Conservation (phyloP, 2,329 filamentous ascomycete species). For the Plenodomus biglobosus region DNA sequence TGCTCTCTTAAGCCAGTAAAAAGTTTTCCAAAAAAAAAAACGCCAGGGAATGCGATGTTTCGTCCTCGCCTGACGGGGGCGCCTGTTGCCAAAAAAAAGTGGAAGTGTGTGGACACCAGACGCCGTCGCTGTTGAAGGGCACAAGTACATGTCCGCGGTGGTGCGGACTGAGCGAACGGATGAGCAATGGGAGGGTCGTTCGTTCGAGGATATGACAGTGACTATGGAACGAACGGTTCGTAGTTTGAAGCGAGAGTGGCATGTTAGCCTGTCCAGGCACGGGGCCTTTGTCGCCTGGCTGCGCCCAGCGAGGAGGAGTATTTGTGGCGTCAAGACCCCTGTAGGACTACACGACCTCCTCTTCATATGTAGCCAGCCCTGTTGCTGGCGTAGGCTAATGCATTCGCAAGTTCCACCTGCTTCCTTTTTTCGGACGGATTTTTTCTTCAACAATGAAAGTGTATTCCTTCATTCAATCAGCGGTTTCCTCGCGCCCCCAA, state of each 20-base stretch:
- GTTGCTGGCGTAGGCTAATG: background rate
- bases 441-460: background rate
- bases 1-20: too few species aligned
- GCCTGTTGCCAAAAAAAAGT: too few species aligned
- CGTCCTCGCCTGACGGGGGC: too few species aligned
- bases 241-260: background rate
- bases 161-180: background rate
- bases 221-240: background rate
- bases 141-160: background rate
- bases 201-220: background rate
- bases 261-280: too few species aligned
- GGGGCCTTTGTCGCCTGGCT: background rate
- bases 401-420: too few species aligned
- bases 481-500: constrained; percentile 63
- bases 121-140: background rate
- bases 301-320: too few species aligned
- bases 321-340: background rate
- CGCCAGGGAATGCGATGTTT: too few species aligned
- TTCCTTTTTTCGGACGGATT: background rate
- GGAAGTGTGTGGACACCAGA: background rate
- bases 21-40: too few species aligned
- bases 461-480: constrained; percentile 61
- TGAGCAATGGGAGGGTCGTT: background rate
- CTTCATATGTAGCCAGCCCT: background rate
- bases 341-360: background rate